phyloP scores from a whole-genome alignment of 441 rosid species.

The Populus trichocarpa region DNA sequence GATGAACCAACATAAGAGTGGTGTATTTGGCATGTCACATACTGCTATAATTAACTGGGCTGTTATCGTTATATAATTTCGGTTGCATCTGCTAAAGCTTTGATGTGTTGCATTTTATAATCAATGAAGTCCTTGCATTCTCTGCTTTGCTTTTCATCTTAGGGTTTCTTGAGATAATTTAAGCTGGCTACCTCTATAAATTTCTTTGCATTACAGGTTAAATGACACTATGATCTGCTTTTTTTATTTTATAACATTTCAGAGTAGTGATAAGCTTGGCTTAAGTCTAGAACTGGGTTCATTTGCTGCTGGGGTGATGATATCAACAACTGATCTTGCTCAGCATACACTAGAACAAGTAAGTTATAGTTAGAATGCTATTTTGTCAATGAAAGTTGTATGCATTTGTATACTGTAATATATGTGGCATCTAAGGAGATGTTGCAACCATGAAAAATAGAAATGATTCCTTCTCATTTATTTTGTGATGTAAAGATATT shows the following conservation, averaged over 20 bases:
- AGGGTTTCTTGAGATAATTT: background rate
- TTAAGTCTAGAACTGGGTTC: slow-evolving; percentile 59
- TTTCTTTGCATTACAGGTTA: slow-evolving; percentile 1
- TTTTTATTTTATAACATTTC: slow-evolving; percentile 26
- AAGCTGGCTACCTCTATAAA: background rate
- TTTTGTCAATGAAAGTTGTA: background rate
- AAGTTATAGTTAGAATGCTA: slow-evolving; percentile 4
- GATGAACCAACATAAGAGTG: background rate
- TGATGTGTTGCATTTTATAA: background rate
- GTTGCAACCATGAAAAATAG: background rate
- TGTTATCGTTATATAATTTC: background rate
- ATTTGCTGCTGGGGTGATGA: slow-evolving; percentile 64
- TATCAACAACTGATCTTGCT: slow-evolving; percentile 56
- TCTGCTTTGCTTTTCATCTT: background rate
- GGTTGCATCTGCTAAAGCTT: background rate
- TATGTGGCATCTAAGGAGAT: background rate
- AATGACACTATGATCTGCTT: background rate
- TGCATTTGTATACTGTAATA: slow-evolving; percentile 5
- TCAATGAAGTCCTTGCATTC: background rate
- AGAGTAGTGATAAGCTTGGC: slow-evolving; percentile 63
- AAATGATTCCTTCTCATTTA: background rate
- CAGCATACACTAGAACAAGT: slow-evolving; percentile 58
- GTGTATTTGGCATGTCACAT: background rate
- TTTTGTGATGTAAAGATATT: background rate
- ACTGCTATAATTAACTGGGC: background rate